Conservation (phyloP, 441 rosid species). For the Mallotus repandus region DNA sequence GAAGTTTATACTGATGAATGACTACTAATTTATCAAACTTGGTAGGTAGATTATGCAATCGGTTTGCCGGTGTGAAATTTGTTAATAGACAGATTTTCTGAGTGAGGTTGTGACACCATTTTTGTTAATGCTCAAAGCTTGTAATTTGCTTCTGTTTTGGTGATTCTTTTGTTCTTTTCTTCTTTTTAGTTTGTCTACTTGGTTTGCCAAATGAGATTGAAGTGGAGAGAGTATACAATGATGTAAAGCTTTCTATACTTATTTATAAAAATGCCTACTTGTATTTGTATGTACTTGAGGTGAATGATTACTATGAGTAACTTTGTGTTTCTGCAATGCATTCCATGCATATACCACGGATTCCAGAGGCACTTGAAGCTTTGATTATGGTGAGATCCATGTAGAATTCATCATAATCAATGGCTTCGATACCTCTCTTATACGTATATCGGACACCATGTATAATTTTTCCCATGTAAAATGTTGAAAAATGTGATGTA, state of each 20-base stretch:
- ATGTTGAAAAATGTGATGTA: no score
- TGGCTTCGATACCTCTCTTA: no score
- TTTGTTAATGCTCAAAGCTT: constrained; percentile 25
- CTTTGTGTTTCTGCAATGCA: background rate
- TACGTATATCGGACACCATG: no score
- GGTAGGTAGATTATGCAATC: constrained; percentile 23
- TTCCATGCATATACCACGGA: no score
- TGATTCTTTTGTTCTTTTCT: background rate
- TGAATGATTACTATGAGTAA: background rate
- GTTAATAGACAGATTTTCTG: constrained; percentile 20
- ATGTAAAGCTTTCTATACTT: constrained; percentile 6
- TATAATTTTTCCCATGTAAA: no score
- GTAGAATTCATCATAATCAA: no score
- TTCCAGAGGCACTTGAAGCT: no score
- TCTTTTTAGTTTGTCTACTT: constrained; percentile 1
- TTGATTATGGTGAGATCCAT: no score
- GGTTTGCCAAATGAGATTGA: constrained; percentile 22
- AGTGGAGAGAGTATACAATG: constrained; percentile 1
- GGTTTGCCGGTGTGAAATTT: constrained; percentile 39
- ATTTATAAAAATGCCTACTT: background rate
- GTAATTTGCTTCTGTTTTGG: constrained; percentile 20
- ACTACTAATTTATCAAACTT: constrained; percentile 28
- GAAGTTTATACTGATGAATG: background rate
- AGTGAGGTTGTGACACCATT: constrained; percentile 32
- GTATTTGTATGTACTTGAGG: background rate